Conservation (phyloP, 73 alveolate species). For the Tetrahymena malaccensis region DNA sequence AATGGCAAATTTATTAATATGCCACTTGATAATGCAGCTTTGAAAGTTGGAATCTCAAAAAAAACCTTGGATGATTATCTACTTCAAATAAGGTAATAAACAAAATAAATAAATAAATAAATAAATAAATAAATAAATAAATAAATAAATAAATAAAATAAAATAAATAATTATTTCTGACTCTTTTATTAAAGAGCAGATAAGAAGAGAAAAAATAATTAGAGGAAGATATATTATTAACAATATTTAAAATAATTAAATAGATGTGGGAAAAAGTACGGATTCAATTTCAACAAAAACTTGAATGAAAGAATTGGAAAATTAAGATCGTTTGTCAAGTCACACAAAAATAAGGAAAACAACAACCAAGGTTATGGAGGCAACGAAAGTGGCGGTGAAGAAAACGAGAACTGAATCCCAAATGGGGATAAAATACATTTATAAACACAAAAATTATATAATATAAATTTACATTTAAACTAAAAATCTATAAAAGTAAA, state of each 20-base stretch:
- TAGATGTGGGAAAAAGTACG: slow-evolving; percentile 62
- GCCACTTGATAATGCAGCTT: slow-evolving; percentile 78
- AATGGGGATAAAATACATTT: neutral
- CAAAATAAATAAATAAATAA: too few species aligned
- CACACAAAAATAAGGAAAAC: slow-evolving; percentile 1
- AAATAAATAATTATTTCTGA: neutral
- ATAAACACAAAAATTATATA: neutral
- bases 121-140: too few species aligned
- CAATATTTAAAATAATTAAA: neutral
- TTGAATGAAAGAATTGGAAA: slow-evolving; percentile 80
- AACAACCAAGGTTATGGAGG: neutral
- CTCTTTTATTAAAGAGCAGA: neutral
- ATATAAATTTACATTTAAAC: neutral
- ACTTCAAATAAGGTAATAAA: slow-evolving; percentile 57
- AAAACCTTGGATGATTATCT: slow-evolving; percentile 84
- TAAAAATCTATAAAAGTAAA: neutral
- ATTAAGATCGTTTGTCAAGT: slow-evolving; percentile 76
- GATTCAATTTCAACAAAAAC: slow-evolving; percentile 76
- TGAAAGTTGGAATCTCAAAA: slow-evolving; percentile 73
- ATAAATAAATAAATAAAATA: neutral
- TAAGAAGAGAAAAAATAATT: neutral
- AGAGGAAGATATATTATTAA: neutral
- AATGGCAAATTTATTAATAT: slow-evolving; percentile 56
- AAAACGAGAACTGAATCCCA: neutral
- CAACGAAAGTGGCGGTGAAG: neutral